A percentile compares a stretch with the other conserved stretches of the same genome.
Evolutionary conservation across 2,329 filamentous ascomycete genomes (phyloP).

Genomic region (Colletotrichum tofieldiae): DNA sequence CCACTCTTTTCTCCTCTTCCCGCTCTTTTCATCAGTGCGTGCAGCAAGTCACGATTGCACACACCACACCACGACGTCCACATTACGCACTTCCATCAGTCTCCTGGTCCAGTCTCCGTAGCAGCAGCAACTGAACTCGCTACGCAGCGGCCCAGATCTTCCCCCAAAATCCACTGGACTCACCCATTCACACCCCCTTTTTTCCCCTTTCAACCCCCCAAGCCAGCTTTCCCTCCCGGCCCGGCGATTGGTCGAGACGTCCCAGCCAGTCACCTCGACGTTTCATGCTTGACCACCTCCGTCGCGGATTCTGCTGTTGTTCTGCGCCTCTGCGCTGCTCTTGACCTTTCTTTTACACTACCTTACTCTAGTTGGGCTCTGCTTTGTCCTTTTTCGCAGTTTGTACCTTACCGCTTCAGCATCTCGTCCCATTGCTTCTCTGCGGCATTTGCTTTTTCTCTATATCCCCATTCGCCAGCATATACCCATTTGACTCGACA

Average conservation of each 20-base stretch:
- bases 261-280: conserved; percentile 47
- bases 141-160: conserved; percentile 32
- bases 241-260: conserved; percentile 44
- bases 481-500: conserved; percentile 30
- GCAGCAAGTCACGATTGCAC: conserved; percentile 10
- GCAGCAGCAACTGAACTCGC: conserved; percentile 5
- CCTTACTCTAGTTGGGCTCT: conserved; percentile 10
- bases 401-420: conserved; percentile 15
- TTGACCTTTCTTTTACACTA: conserved; percentile 8
- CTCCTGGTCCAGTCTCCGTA: background rate
- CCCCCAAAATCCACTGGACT: conserved; percentile 29
- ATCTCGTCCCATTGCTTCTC: conserved; percentile 33
- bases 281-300: conserved; percentile 50
- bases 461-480: conserved; percentile 25
- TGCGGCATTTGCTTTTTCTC: conserved; percentile 41
- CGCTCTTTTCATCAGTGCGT: conserved; percentile 25
- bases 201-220: conserved; percentile 14
- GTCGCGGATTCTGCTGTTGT: conserved; percentile 49
- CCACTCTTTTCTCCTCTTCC: background rate
- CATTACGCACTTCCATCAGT: background rate
- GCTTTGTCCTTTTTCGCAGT: conserved; percentile 10
- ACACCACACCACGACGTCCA: conserved; percentile 16
- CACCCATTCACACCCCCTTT: conserved; percentile 9
- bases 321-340: conserved; percentile 9
- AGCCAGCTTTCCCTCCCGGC: conserved; percentile 15